A percentile compares a stretch with the other conserved stretches of the same genome.
These are phyloP conservation scores for Annona squamosa DNA, from an alignment of 164 flowering plant species.

Conservation along the genomic window DNA sequence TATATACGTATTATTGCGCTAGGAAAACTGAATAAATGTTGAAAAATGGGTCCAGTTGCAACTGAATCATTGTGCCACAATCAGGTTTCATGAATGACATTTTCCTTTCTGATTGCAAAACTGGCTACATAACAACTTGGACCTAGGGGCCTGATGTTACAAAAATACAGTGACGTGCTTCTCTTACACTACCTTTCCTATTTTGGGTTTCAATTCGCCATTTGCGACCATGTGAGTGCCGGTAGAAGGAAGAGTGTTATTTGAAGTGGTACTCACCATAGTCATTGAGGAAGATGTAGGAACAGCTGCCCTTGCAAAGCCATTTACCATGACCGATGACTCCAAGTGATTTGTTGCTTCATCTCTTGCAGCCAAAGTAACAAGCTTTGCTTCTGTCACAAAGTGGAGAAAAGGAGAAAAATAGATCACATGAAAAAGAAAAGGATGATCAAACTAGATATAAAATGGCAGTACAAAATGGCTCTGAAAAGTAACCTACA, in stretches of 20 bases:
- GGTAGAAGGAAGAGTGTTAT: conserved; percentile 20
- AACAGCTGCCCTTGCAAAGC: conserved; percentile 25
- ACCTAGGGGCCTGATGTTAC: conserved; percentile 15
- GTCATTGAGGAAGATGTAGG: conserved; percentile 20
- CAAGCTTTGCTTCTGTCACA: conserved; percentile 50
- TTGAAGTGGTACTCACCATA: conserved; percentile 20
- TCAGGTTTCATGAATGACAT: conserved; percentile 14
- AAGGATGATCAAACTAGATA: background rate
- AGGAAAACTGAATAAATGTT: no score
- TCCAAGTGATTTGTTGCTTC: conserved; percentile 28
- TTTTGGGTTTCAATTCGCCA: conserved; percentile 32
- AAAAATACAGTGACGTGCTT: conserved; percentile 14
- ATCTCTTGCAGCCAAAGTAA: conserved; percentile 44
- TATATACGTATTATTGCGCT: no score
- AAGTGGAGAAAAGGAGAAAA: background rate
- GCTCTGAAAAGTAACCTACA: background rate
- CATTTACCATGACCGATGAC: conserved; percentile 26
- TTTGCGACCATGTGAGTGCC: conserved; percentile 27
- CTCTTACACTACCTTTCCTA: conserved; percentile 28
- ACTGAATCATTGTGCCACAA: conserved; percentile 10
- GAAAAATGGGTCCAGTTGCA: conserved; percentile 14
- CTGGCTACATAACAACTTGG: background rate
- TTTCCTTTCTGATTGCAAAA: conserved; percentile 10
- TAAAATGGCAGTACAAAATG: background rate
- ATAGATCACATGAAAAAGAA: background rate